These are phyloP conservation scores for Coix lacrymajobi DNA, from an alignment of 176 grass and related monocot species.

Conservation along the genomic window DNA sequence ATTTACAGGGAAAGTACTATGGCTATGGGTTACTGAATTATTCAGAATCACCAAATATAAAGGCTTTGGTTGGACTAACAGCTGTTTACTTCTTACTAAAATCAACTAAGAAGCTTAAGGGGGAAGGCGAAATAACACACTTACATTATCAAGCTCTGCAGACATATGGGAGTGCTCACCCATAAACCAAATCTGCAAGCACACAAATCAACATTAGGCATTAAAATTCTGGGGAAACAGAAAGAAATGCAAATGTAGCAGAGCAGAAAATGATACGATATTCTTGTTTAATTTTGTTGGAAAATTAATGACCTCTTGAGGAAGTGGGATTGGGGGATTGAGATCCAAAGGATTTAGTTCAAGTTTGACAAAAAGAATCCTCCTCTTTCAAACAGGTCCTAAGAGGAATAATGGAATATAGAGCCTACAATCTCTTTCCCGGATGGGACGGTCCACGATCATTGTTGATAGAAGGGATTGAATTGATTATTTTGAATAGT, in stretches of 20 bases:
- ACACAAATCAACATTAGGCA: conserved; percentile 18
- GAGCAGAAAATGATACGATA: neutral
- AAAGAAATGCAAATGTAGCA: neutral
- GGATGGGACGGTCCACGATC: neutral
- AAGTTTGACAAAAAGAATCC: neutral
- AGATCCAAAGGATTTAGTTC: neutral
- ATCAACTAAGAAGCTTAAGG: neutral
- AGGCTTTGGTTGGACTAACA: neutral
- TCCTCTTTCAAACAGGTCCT: neutral
- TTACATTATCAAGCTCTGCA: conserved; percentile 89
- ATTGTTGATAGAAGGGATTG: neutral
- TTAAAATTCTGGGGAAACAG: neutral
- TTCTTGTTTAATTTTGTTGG: neutral
- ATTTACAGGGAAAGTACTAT: neutral
- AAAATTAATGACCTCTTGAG: neutral
- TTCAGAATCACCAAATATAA: neutral
- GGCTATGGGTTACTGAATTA: neutral
- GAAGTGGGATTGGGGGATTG: neutral
- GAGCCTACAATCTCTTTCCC: neutral
- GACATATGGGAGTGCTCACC: conserved; percentile 95
- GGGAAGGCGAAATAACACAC: conserved; percentile 7
- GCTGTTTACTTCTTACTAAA: neutral
- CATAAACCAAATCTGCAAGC: conserved; percentile 95
- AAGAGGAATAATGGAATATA: neutral
- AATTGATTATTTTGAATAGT: conserved; percentile 7